Conservation (phyloP, 129 eudicot genomes). For the Centrapalus pauciflorus region DNA sequence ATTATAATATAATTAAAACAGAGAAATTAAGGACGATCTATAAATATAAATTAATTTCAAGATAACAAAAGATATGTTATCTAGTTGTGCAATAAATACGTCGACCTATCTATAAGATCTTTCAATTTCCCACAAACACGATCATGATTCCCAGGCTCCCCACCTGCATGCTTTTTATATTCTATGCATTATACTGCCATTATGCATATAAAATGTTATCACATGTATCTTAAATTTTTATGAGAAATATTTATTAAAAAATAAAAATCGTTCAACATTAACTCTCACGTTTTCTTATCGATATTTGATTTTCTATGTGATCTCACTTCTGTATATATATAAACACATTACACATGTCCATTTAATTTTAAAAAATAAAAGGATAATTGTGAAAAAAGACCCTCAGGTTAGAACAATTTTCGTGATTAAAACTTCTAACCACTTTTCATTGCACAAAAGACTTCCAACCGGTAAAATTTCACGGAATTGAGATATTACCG, state of each 20-base stretch:
- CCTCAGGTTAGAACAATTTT: too few species aligned
- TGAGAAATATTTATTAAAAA: too few species aligned
- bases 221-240: not conserved
- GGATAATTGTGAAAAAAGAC: too few species aligned
- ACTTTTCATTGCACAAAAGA: too few species aligned
- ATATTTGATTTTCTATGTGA: not conserved
- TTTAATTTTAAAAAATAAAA: too few species aligned
- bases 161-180: conserved; percentile 3
- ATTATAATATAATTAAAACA: too few species aligned
- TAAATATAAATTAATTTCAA: conserved; percentile 4
- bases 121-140: conserved; percentile 6
- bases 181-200: not conserved
- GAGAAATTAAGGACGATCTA: too few species aligned
- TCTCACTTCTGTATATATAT: not conserved
- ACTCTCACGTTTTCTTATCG: not conserved
- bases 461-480: too few species aligned
- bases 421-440: too few species aligned
- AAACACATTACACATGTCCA: not conserved
- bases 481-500: too few species aligned
- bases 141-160: conserved; percentile 11
- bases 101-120: not conserved
- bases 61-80: conserved; percentile 11
- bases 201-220: not conserved
- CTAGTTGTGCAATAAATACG: not conserved
- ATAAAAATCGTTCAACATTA: too few species aligned